Percentiles rank a stretch among this genome's conserved stretches.
phyloP scores from a whole-genome alignment of 2,329 filamentous ascomycete genomes.

The Apiospora saccharicola region DNA sequence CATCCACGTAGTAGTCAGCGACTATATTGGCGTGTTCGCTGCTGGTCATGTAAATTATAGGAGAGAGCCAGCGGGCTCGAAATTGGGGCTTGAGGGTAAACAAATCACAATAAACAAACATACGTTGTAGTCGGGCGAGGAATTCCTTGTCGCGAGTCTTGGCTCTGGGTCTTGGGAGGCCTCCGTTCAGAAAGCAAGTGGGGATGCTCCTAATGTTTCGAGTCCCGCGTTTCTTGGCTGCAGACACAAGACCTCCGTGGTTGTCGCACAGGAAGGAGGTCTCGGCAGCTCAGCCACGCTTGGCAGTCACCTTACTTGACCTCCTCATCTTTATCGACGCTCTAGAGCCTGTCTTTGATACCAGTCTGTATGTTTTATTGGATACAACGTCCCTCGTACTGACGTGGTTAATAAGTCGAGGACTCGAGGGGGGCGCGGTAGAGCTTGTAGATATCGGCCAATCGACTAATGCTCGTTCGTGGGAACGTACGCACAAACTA shows the following conservation, averaged over 20 bases:
- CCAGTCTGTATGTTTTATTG: not conserved
- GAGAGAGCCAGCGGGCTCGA: not conserved
- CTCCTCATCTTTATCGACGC: not conserved
- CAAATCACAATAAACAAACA: not conserved
- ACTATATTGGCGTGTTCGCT: not conserved
- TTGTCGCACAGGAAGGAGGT: not conserved
- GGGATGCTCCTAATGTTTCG: conserved; percentile 15
- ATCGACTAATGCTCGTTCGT: not conserved
- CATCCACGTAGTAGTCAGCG: too few relatives aligned
- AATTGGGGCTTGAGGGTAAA: not conserved
- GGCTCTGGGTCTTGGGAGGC: not conserved
- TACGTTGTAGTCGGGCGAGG: not conserved
- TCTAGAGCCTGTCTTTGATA: not conserved
- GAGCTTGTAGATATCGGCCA: not conserved
- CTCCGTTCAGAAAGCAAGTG: not conserved
- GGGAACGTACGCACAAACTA: conserved; percentile 1
- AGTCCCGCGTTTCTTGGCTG: conserved; percentile 17
- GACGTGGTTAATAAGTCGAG: not conserved
- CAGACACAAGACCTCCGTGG: not conserved
- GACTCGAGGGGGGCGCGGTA: not conserved
- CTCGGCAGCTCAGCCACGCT: conserved; percentile 14
- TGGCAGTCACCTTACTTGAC: not conserved
- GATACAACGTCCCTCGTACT: not conserved
- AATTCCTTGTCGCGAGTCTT: not conserved
- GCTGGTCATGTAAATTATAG: not conserved